These are phyloP conservation scores for Solanum chaucha DNA, from an alignment of 257 asterid genomes.

Conservation along the genomic window DNA sequence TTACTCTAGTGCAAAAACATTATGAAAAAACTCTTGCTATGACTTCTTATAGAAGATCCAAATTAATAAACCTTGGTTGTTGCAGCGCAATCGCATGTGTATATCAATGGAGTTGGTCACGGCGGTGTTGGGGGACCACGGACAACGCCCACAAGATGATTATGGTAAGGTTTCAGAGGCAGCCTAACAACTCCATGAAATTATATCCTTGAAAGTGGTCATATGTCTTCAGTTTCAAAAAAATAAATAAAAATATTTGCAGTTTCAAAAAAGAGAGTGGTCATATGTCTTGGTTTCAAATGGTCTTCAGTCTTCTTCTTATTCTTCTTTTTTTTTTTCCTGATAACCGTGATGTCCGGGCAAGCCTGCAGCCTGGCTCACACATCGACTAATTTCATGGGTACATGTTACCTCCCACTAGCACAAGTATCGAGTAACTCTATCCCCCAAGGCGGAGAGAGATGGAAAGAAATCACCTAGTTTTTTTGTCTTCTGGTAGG, in stretches of 20 bases:
- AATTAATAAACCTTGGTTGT: not conserved
- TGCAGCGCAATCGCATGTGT: constrained; percentile 67
- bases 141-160: constrained; percentile 92
- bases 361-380: not conserved
- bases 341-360: not conserved
- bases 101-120: constrained; percentile 97
- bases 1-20: not conserved
- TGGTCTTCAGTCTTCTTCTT: not conserved
- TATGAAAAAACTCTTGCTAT: not conserved
- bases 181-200: not conserved
- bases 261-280: not conserved
- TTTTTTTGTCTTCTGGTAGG: not conserved
- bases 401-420: not conserved
- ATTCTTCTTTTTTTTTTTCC: not conserved
- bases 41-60: not conserved
- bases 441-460: not conserved
- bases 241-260: not conserved
- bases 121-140: constrained; percentile 97
- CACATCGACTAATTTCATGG: not conserved
- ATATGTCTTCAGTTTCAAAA: not conserved
- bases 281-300: not conserved
- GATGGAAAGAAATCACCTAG: not conserved
- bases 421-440: not conserved
- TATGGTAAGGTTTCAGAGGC: constrained; percentile 55
- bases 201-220: not conserved